Conservation (phyloP, 2,329 filamentous ascomycete genomes). For the Teratosphaeria viscida region DNA sequence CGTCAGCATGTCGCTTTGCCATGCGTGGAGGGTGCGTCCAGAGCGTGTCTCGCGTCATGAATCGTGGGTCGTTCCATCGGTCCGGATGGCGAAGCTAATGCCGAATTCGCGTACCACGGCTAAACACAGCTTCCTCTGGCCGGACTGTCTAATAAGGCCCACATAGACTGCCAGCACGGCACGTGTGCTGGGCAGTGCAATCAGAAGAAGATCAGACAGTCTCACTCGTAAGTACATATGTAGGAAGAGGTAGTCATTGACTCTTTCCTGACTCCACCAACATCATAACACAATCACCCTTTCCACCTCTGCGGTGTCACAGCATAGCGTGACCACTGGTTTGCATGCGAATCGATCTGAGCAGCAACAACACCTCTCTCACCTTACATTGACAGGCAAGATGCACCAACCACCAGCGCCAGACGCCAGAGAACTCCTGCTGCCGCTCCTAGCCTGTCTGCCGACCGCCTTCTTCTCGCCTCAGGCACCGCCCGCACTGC, state of each 20-base stretch:
- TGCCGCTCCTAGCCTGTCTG: conserved; percentile 53
- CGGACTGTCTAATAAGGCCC: neutral
- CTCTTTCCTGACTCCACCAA: neutral
- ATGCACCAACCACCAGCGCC: conserved; percentile 33
- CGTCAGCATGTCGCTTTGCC: neutral
- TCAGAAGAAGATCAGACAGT: neutral
- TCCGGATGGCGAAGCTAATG: neutral
- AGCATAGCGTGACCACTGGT: neutral
- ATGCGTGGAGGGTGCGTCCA: neutral
- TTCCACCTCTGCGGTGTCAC: neutral
- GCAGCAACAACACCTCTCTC: neutral
- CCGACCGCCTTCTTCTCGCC: conserved; percentile 50
- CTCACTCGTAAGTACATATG: neutral
- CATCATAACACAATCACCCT: neutral
- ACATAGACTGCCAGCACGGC: neutral
- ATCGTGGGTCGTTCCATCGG: neutral
- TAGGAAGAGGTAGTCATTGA: neutral
- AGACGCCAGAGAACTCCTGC: conserved; percentile 46
- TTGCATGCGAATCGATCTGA: neutral
- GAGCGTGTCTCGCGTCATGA: no score
- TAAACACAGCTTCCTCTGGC: neutral
- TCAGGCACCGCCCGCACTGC: conserved; percentile 48
- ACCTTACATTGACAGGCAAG: neutral
- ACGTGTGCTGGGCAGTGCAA: neutral
- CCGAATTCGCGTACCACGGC: neutral